phyloP scores from a whole-genome alignment of 345 rosid species.

The Syzygium aqueum region DNA sequence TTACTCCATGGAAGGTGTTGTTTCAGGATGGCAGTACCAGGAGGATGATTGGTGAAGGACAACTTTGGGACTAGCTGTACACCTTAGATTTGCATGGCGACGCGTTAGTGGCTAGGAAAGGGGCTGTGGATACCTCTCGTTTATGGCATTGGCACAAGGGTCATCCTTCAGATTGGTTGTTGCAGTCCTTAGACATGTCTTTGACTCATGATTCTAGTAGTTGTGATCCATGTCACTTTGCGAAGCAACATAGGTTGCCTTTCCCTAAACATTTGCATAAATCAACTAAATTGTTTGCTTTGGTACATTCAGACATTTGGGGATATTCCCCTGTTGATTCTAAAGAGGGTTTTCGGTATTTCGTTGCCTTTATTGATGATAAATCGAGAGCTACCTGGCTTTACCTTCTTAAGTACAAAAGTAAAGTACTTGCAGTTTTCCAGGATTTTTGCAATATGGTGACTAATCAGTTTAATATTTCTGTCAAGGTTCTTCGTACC shows the following conservation, averaged over 20 bases:
- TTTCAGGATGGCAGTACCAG: not conserved
- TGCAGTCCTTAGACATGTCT: too few relatives aligned
- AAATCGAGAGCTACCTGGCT: not conserved
- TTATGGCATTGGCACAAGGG: not conserved
- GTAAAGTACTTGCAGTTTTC: not conserved
- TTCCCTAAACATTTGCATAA: not conserved
- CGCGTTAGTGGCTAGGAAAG: not conserved
- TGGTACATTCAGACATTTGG: not conserved
- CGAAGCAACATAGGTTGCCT: not conserved
- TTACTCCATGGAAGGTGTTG: not conserved
- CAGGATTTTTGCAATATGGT: too few relatives aligned
- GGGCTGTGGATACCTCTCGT: not conserved
- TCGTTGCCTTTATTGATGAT: not conserved
- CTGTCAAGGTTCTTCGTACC: not conserved
- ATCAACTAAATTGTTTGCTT: not conserved
- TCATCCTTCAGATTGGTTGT: too few relatives aligned
- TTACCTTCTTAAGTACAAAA: not conserved
- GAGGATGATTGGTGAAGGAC: not conserved
- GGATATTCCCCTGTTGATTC: not conserved
- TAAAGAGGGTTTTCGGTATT: not conserved
- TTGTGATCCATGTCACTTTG: not conserved
- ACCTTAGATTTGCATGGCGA: not conserved
- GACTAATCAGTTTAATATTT: too few relatives aligned
- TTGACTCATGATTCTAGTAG: not conserved
- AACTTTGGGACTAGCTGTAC: not conserved